Base-by-base conservation (phyloP, 371 early-diverging fungal species). In the Funneliformis caledonium region DNA sequence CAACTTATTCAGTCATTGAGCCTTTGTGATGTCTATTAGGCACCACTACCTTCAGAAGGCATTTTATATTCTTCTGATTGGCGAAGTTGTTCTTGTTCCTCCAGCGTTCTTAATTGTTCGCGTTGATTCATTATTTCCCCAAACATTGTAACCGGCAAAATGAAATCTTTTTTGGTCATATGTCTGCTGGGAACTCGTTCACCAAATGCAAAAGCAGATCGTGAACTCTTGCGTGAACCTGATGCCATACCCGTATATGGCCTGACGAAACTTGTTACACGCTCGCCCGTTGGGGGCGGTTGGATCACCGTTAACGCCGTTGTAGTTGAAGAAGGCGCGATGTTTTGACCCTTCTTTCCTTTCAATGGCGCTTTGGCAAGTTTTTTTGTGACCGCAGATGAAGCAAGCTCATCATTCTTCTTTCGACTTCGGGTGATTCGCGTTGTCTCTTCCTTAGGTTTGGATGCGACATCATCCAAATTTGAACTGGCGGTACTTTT, bases 171-270 rank as follows among this genome's bases (percentile, higher is more conserved):
- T 67, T 68, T 64, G 12, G 7, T 26, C 8, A 37, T 43, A 2
- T 26, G 42, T 26, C 26, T 60, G 8, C n/a, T 11, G 12, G 69
- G 70, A 43, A 79, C 26, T 45, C 52, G 69, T 22, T n/a, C 26
- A 26, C 79, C 79, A 60, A 79, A 79, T 22, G 59, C 79, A 22
- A 79, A 50, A 56, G 70, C 56, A 33, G 79, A 69, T 4, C 79
- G 68, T 26, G 68, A 10, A 45, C 79, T 79, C 64, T 79, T 79
- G 11, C 79, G 50, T 31, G 62, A 79, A 37, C 70, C 79, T 0
- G 79, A 69, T n/a, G 79, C 56, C 52, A 67, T 70, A 14, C 56
- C 42, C 14, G 59, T 70, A 60, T 68, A 43, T n/a, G 70, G 79
- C 16, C 33, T 50, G 12, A 79, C 52, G 31, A 79, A 79, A 7